These are phyloP conservation scores for Oryza rufipogon DNA, from an alignment of 176 grass and related monocot species.

Conservation along the genomic window DNA sequence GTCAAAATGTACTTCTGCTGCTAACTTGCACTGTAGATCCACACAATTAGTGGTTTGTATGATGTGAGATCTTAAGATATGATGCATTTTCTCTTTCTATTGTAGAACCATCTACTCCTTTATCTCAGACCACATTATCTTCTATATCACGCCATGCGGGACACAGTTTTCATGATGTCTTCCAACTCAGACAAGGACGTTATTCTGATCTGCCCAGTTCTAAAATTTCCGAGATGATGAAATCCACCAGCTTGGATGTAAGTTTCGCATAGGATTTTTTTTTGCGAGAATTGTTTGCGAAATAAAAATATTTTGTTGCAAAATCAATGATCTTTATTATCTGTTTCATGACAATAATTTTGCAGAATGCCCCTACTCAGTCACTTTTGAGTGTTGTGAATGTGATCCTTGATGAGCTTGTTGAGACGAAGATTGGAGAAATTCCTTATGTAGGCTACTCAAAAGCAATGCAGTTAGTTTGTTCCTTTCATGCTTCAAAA, in stretches of 20 bases:
- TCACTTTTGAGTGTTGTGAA: constrained; percentile 77
- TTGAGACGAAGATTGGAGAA: constrained; percentile 75
- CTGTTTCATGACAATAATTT: constrained; percentile 22
- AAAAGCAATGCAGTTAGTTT: constrained; percentile 79
- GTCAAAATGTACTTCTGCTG: constrained; percentile 1
- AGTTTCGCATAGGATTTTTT: constrained; percentile 24
- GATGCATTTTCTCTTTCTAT: constrained; percentile 24
- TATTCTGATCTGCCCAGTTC: constrained; percentile 65
- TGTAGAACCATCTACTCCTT: constrained; percentile 49
- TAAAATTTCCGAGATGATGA: constrained; percentile 78
- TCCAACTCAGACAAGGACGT: constrained; percentile 60
- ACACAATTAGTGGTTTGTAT: background rate
- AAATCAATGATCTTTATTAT: background rate
- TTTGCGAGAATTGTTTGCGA: background rate
- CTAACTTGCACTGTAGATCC: background rate
- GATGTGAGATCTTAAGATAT: constrained; percentile 15
- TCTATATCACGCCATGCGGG: constrained; percentile 54
- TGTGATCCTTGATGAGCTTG: constrained; percentile 67
- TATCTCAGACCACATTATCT: constrained; percentile 40
- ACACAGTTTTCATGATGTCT: constrained; percentile 75
- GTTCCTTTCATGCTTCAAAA: constrained; percentile 39
- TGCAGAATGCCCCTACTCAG: constrained; percentile 78
- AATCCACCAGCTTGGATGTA: constrained; percentile 75
- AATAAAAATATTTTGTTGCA: background rate
- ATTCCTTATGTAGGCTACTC: constrained; percentile 79